Percentiles rank a stretch among this genome's conserved stretches.
These are phyloP conservation scores for Globisporangium parvum DNA, from an alignment of 352 stramenopile species.

Conservation along the genomic window DNA sequence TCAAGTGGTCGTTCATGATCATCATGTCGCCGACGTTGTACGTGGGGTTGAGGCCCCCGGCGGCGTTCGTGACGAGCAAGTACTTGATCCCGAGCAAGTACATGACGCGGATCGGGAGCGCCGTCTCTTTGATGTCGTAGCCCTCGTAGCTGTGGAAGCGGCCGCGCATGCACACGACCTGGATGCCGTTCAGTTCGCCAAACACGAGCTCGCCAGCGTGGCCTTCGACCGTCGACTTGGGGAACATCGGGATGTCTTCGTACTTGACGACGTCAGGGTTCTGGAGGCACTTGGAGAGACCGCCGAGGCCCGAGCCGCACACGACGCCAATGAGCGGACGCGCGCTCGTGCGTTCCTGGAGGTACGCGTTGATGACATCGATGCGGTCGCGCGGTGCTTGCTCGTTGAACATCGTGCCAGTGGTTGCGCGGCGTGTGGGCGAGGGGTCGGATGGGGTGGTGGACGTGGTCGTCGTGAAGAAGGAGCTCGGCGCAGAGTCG, in stretches of 20 bases:
- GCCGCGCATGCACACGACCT: conserved; percentile 92
- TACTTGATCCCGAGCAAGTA: conserved; percentile 93
- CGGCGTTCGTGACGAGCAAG: conserved; percentile 96
- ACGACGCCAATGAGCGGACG: conserved; percentile 84
- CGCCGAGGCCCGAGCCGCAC: conserved; percentile 93
- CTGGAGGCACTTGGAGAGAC: conserved; percentile 86
- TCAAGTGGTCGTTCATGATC: conserved; percentile 95
- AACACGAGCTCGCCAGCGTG: conserved; percentile 96
- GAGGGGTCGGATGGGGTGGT: background rate
- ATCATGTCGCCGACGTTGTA: conserved; percentile 97
- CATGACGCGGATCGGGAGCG: conserved; percentile 94
- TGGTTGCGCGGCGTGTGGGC: conserved; percentile 41
- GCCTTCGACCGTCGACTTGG: conserved; percentile 89
- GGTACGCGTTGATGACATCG: conserved; percentile 72
- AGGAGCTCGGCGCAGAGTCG: conserved; percentile 23
- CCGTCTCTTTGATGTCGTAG: conserved; percentile 92
- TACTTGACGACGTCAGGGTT: conserved; percentile 91
- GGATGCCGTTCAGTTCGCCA: conserved; percentile 74
- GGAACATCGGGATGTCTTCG: conserved; percentile 92
- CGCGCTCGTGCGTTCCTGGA: conserved; percentile 40
- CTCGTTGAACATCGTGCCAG: conserved; percentile 61
- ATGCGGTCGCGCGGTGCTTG: conserved; percentile 61
- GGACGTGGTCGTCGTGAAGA: conserved; percentile 11
- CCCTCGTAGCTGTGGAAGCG: conserved; percentile 97
- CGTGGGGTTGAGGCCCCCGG: conserved; percentile 90